Percentiles rank a stretch among this genome's conserved stretches.
phyloP scores from a whole-genome alignment of 2,329 filamentous ascomycete species.

The Neopestalotiopsis rosae region DNA sequence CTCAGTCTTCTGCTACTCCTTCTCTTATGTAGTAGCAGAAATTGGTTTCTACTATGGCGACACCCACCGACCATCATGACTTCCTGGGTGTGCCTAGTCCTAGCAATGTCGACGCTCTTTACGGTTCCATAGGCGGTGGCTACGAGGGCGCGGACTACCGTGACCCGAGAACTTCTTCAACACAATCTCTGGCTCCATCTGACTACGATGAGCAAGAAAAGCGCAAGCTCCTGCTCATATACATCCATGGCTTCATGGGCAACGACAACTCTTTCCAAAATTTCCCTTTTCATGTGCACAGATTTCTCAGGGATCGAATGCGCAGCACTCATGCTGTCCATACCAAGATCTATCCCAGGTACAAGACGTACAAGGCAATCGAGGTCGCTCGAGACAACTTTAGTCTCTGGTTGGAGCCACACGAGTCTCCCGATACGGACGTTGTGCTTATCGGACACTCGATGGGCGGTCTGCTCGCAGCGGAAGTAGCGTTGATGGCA shows the following conservation, averaged over 20 bases:
- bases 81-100: neutral
- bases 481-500: constrained; percentile 75
- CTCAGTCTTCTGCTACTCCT: neutral
- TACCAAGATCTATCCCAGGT: constrained; percentile 83
- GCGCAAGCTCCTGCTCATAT: constrained; percentile 74
- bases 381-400: constrained; percentile 81
- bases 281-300: constrained; percentile 87
- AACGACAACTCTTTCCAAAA: constrained; percentile 85
- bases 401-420: constrained; percentile 79
- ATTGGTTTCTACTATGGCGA: neutral
- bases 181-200: constrained; percentile 42
- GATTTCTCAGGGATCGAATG: constrained; percentile 70
- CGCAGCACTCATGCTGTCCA: constrained; percentile 79
- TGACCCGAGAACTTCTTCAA: constrained; percentile 57
- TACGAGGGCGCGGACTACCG: constrained; percentile 25
- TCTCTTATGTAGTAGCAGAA: neutral
- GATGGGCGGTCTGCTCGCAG: constrained; percentile 84
- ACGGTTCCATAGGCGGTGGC: constrained; percentile 18
- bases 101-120: neutral
- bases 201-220: constrained; percentile 39
- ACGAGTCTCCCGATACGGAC: constrained; percentile 76
- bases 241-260: constrained; percentile 91
- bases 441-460: constrained; percentile 86
- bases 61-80: neutral
- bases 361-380: constrained; percentile 76